Evolutionary conservation across 2,329 filamentous ascomycete species (phyloP).

Genomic region (Colletotrichum tabaci): DNA sequence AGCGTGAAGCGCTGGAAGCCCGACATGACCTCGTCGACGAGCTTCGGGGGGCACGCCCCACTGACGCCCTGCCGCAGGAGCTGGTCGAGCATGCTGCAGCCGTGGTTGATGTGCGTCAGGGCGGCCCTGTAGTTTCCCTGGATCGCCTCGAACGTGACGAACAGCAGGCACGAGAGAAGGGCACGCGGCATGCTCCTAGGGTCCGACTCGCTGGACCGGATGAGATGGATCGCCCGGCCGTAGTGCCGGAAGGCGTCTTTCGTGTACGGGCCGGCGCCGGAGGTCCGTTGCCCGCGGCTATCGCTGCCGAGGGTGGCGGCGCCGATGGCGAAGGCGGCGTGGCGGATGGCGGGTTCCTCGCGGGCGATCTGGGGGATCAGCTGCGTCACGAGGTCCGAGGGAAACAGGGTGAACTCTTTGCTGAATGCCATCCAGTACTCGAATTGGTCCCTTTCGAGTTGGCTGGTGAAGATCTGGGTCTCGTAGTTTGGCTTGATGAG

Average conservation of each 20-base stretch:
- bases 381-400: conserved; percentile 21
- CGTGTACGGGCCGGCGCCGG: neutral
- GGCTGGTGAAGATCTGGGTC: conserved; percentile 17
- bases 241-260: conserved; percentile 55
- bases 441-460: conserved; percentile 30
- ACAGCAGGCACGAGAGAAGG: conserved; percentile 56
- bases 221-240: conserved; percentile 56
- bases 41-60: conserved; percentile 17
- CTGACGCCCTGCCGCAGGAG: conserved; percentile 1
- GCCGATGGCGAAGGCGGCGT: conserved; percentile 58
- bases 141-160: conserved; percentile 59
- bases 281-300: conserved; percentile 45
- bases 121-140: conserved; percentile 56
- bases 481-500: conserved; percentile 21
- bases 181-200: conserved; percentile 54
- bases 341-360: conserved; percentile 49
- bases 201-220: conserved; percentile 50
- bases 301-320: conserved; percentile 49
- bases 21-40: conserved; percentile 21
- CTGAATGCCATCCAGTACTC: conserved; percentile 31
- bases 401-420: conserved; percentile 26
- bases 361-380: conserved; percentile 43
- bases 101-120: conserved; percentile 57
- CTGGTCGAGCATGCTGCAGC: conserved; percentile 41
- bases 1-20: conserved; percentile 30